Conservation (phyloP, 2,329 filamentous ascomycete genomes). For the Teratosphaeria epicoccoides region DNA sequence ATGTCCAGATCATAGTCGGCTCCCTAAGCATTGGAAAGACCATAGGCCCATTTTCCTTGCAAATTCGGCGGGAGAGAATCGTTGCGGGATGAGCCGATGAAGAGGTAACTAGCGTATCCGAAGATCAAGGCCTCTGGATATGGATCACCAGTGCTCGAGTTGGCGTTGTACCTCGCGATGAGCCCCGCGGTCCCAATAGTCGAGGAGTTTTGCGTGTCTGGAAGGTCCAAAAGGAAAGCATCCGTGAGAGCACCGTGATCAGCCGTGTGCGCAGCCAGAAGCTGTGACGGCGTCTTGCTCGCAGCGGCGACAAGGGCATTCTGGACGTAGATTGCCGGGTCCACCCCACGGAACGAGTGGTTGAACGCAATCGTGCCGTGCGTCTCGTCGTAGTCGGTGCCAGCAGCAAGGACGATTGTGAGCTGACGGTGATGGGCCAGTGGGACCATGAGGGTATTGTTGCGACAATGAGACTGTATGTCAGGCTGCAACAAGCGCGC, state of each 20-base stretch:
- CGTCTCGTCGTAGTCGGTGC: constrained; percentile 42
- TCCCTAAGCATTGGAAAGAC: constrained; percentile 38
- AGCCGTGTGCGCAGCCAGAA: constrained; percentile 29
- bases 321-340: constrained; percentile 34
- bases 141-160: constrained; percentile 29
- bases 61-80: constrained; percentile 47
- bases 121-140: constrained; percentile 45
- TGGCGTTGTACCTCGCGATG: constrained; percentile 21
- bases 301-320: constrained; percentile 25
- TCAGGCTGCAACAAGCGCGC: constrained; percentile 20
- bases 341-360: constrained; percentile 41
- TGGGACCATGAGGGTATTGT: constrained; percentile 22
- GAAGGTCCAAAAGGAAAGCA: constrained; percentile 36
- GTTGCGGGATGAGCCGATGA: constrained; percentile 44
- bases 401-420: constrained; percentile 34
- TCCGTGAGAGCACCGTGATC: constrained; percentile 34
- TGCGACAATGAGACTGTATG: constrained; percentile 14
- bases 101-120: constrained; percentile 43
- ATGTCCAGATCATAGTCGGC: constrained; percentile 50
- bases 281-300: constrained; percentile 20
- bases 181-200: constrained; percentile 29
- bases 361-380: constrained; percentile 35
- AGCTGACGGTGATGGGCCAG: constrained; percentile 16
- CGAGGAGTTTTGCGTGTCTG: constrained; percentile 34
- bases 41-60: constrained; percentile 46